Base-by-base conservation (phyloP, 2,329 filamentous ascomycete species). In the Achaetomium macrosporum region DNA sequence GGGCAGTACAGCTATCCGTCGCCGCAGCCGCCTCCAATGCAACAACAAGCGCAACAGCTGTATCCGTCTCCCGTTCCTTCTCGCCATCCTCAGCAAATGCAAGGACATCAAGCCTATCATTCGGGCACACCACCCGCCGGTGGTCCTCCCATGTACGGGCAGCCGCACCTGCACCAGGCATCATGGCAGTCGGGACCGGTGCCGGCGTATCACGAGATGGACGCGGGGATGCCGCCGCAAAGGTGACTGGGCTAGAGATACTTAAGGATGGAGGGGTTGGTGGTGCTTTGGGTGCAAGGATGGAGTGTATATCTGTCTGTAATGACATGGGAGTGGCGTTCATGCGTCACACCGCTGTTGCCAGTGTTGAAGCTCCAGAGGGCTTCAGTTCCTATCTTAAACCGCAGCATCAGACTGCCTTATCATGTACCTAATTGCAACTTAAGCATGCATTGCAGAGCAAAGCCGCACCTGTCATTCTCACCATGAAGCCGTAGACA, bases 181-280 rank as follows among this genome's bases (percentile, higher is more conserved):
- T 61, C 63, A 3, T 73, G 66, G 64, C 66, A 71, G 44, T 63
- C 70, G 1, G 70, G 70, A 3, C 69, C 69, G 1, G 63, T 69
- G 30, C 63, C 68, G 19, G 56, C 61, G 9, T 68, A 68, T 43
- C 66, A 72, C 52, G 64, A 66, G 54, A 61, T 65, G 56, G 62
- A 64, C 41, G 54, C 31, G 30, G 47, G 47, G 17, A 13, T 25
- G 33, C 30, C 8, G 33, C 16, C 8, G 30, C 43, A 36, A 30
- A 47, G 50, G 54, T 56, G 56, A 51, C 19, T 17, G 3, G 13
- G 31, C 13, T 43, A 16, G 19, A 16, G 16, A 29, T 7, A 16
- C 17, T 30, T 5, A 11, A 6, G 37, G 7, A 53, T n/a, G 17
- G 16, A 16, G 9, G 37, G 10, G n/a, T n/a, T n/a, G n/a, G n/a